Conservation (phyloP, 176 grass and related monocot species). For the Thinopyrum elongatum region DNA sequence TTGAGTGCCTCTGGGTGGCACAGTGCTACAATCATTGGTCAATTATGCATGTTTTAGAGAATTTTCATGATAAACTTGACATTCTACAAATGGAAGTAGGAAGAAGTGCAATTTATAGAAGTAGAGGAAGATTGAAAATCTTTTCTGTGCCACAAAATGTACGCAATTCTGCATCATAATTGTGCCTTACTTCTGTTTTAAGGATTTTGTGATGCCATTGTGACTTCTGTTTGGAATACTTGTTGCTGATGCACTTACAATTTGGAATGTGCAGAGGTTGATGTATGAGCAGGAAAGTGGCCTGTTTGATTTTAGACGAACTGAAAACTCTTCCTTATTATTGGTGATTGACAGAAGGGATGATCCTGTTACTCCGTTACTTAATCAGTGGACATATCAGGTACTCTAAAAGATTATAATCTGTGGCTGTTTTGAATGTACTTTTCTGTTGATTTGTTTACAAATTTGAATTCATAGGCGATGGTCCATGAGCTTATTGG, state of each 20-base stretch:
- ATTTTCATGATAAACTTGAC: background rate
- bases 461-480: constrained; percentile 48
- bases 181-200: background rate
- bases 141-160: background rate
- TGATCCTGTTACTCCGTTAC: constrained; percentile 92
- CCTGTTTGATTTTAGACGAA: constrained; percentile 88
- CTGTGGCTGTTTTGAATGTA: constrained; percentile 7
- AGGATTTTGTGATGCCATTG: background rate
- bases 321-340: constrained; percentile 89
- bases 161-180: background rate
- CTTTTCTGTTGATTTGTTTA: constrained; percentile 4
- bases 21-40: constrained; percentile 15
- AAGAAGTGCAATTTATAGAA: constrained; percentile 24
- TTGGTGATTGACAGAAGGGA: constrained; percentile 91
- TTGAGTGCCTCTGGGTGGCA: background rate
- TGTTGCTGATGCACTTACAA: constrained; percentile 21
- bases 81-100: background rate
- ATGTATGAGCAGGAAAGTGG: constrained; percentile 99
- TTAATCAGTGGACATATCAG: constrained; percentile 99
- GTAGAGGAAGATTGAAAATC: background rate
- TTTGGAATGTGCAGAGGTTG: constrained; percentile 71
- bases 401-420: constrained; percentile 28
- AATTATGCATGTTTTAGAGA: background rate
- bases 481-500: constrained; percentile 98
- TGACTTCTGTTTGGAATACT: constrained; percentile 22